Conservation (phyloP, 345 rosid species). For the Populus davidiana region DNA sequence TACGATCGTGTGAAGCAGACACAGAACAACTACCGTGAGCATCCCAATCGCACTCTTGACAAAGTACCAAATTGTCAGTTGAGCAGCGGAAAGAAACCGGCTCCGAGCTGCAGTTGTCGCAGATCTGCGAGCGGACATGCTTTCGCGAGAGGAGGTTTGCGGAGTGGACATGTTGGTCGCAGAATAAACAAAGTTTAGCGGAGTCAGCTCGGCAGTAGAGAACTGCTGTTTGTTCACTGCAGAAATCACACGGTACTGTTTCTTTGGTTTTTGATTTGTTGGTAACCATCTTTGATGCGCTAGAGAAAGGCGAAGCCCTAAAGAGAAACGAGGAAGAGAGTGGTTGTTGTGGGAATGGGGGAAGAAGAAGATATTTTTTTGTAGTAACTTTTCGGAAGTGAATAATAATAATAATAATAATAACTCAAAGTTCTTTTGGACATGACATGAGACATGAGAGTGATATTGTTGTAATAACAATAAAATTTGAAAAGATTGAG, state of each 20-base stretch:
- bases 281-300: conserved; percentile 30
- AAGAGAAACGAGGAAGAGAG: background rate
- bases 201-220: conserved; percentile 83
- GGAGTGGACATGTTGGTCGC: conserved; percentile 91
- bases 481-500: background rate
- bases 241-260: conserved; percentile 65
- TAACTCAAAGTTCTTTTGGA: background rate
- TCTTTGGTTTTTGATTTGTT: conserved; percentile 25
- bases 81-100: conserved; percentile 61
- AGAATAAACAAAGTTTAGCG: conserved; percentile 80
- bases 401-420: no score
- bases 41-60: conserved; percentile 73
- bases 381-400: background rate
- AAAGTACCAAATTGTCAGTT: conserved; percentile 57
- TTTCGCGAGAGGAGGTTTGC: conserved; percentile 74
- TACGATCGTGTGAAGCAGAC: conserved; percentile 62
- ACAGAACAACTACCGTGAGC: conserved; percentile 65
- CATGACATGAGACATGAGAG: background rate
- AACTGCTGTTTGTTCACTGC: conserved; percentile 62
- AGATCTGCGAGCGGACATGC: conserved; percentile 93
- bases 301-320: background rate
- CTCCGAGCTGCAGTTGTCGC: conserved; percentile 61
- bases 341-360: background rate
- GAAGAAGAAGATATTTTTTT: conserved; percentile 1
- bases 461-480: background rate